These are phyloP conservation scores for Aspergillus amoenus DNA, from an alignment of 2,329 filamentous ascomycete genomes.

Conservation along the genomic window DNA sequence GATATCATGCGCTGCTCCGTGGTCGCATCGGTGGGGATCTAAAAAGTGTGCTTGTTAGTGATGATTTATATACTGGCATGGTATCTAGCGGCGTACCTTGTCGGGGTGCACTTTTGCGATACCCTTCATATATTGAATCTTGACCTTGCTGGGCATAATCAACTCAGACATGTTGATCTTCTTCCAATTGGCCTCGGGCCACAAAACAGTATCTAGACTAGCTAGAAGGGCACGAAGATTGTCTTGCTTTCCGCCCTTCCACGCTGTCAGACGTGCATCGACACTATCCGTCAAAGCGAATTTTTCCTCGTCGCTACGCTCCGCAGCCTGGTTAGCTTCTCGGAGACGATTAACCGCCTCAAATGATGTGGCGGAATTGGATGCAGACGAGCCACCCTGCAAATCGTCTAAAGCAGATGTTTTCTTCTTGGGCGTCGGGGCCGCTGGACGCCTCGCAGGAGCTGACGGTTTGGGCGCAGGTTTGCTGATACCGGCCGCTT, in stretches of 20 bases:
- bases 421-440: constrained; percentile 40
- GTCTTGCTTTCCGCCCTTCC: constrained; percentile 89
- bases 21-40: constrained; percentile 64
- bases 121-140: constrained; percentile 98
- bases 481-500: constrained; percentile 70
- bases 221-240: constrained; percentile 86
- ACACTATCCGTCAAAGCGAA: constrained; percentile 85
- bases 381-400: constrained; percentile 40
- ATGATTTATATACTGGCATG: constrained; percentile 6
- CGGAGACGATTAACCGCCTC: constrained; percentile 81
- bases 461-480: constrained; percentile 47
- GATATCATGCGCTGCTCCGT: constrained; percentile 68
- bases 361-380: constrained; percentile 47
- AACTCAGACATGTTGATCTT: constrained; percentile 93
- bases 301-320: constrained; percentile 86
- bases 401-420: constrained; percentile 34
- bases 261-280: constrained; percentile 72
- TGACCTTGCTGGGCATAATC: constrained; percentile 90
- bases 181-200: constrained; percentile 93
- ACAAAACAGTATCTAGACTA: constrained; percentile 84
- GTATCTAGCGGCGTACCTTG: constrained; percentile 66
- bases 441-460: constrained; percentile 47
- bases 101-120: constrained; percentile 98
- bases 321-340: constrained; percentile 80
- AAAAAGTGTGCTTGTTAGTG: constrained; percentile 2